Evolutionary conservation across 176 grass and related monocot genomes (phyloP).

Genomic region (Rhynchospora breviuscula): DNA sequence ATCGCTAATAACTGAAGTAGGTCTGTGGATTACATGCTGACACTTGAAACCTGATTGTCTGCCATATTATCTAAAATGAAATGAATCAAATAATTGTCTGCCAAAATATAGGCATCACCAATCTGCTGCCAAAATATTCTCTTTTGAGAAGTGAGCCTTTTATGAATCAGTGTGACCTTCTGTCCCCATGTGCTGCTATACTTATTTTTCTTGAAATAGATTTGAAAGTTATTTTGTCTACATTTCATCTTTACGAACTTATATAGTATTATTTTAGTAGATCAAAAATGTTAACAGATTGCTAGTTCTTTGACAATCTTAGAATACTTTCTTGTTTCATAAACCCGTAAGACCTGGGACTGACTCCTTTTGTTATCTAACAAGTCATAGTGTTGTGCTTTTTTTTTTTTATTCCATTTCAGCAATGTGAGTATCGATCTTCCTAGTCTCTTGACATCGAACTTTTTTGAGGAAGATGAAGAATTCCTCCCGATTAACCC

Average conservation of each 20-base stretch:
- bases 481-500: constrained; percentile 44
- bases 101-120: neutral
- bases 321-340: neutral
- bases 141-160: neutral
- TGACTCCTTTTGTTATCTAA: constrained; percentile 21
- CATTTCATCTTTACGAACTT: neutral
- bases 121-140: neutral
- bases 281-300: neutral
- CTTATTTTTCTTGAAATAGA: neutral
- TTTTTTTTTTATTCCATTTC: constrained; percentile 33
- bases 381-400: constrained; percentile 16
- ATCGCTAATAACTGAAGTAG: constrained; percentile 14
- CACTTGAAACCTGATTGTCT: neutral
- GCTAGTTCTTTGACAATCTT: neutral
- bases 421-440: constrained; percentile 82
- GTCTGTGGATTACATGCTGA: constrained; percentile 1
- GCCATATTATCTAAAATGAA: neutral
- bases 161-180: neutral
- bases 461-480: constrained; percentile 67
- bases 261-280: constrained; percentile 5
- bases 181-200: neutral
- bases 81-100: neutral
- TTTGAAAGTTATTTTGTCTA: constrained; percentile 2
- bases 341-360: neutral
- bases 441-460: constrained; percentile 54